Conservation (phyloP, 306 rosid genomes). For the Arachis stenosperma region DNA sequence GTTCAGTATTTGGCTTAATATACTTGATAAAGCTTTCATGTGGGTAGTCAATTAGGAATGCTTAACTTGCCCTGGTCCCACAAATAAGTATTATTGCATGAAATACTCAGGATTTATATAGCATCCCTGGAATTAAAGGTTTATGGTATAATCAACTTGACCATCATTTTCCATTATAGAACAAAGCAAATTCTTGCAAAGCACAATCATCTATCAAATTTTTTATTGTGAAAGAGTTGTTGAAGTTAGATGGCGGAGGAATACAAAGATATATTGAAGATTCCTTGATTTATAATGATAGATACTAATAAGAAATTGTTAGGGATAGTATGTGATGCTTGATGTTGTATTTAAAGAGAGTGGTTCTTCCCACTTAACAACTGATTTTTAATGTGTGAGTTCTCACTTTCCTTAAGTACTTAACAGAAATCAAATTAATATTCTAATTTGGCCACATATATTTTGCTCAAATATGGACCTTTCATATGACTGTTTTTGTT, state of each 20-base stretch:
- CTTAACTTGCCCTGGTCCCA: conserved; percentile 12
- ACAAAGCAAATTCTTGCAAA: not conserved
- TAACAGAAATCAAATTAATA: not conserved
- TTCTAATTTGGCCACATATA: not conserved
- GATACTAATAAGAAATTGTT: not conserved
- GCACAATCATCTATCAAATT: not conserved
- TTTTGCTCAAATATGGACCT: conserved; percentile 3
- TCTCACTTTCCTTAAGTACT: no score
- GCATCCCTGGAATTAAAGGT: not conserved
- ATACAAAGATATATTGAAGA: not conserved
- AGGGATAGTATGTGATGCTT: no score
- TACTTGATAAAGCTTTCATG: not conserved
- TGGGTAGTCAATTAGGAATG: not conserved
- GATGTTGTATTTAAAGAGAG: no score
- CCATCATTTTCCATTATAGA: not conserved
- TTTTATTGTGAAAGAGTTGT: conserved; percentile 1
- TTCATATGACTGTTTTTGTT: conserved; percentile 9
- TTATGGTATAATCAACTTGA: no score
- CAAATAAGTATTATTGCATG: not conserved
- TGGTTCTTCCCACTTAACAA: no score
- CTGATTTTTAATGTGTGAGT: no score
- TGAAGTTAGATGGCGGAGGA: conserved; percentile 10
- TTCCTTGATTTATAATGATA: not conserved
- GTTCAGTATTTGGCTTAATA: not conserved
- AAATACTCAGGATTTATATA: conserved; percentile 2